Conservation (phyloP, 352 stramenopile species). For the Aphanomyces invadans region DNA sequence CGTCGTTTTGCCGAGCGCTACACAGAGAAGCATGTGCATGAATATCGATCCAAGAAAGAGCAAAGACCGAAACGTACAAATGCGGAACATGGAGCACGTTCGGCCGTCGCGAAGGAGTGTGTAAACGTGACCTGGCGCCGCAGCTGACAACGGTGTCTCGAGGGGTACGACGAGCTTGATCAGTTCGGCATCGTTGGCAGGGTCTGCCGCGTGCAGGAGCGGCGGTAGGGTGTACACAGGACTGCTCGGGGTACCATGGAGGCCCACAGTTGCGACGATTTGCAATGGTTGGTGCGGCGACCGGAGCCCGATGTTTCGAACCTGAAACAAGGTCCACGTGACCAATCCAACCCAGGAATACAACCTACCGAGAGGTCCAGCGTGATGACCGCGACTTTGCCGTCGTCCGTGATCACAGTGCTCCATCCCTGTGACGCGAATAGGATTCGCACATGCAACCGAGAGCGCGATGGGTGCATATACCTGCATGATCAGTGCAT, state of each 20-base stretch:
- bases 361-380: conserved; percentile 37
- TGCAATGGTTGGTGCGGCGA: neutral
- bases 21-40: neutral
- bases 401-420: conserved; percentile 33
- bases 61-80: conserved; percentile 50
- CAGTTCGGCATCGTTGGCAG: neutral
- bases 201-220: neutral
- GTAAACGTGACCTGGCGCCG: conserved; percentile 29
- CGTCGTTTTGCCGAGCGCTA: conserved; percentile 15
- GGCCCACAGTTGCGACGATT: neutral
- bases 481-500: conserved; percentile 41
- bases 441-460: too few species aligned
- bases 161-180: conserved; percentile 25
- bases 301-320: neutral
- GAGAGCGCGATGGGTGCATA: too few species aligned
- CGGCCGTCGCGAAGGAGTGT: conserved; percentile 40
- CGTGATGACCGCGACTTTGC: conserved; percentile 15
- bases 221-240: neutral
- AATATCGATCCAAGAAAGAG: too few species aligned
- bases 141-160: neutral
- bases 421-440: conserved; percentile 27
- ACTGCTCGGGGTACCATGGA: neutral
- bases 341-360: conserved; percentile 30
- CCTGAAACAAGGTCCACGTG: conserved; percentile 2
- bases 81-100: conserved; percentile 51